phyloP scores from a whole-genome alignment of 176 grass and related monocot genomes.

The Phyllostachys edulis region DNA sequence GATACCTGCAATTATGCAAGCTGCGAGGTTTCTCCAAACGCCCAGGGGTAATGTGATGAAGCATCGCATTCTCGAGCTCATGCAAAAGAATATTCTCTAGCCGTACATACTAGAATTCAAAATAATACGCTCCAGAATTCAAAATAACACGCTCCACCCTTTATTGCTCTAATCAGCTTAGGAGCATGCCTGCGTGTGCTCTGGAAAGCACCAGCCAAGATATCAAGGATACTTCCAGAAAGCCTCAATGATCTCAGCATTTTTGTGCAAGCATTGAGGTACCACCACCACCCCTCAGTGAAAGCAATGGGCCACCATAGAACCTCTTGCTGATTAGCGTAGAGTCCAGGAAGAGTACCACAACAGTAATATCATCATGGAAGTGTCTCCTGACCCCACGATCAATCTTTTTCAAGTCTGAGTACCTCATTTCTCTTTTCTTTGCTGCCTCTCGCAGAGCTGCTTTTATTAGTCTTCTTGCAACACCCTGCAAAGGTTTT shows the following conservation, averaged over 20 bases:
- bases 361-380: slow-evolving; percentile 63
- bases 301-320: slow-evolving; percentile 35
- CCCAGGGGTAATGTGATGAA: background rate
- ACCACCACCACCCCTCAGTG: slow-evolving; percentile 34
- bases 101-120: slow-evolving; percentile 24
- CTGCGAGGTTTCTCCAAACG: slow-evolving; percentile 5
- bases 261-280: background rate
- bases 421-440: slow-evolving; percentile 51
- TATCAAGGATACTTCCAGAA: background rate
- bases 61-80: too few species aligned
- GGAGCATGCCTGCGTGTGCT: background rate
- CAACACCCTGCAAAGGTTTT: too few species aligned
- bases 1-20: slow-evolving; percentile 26
- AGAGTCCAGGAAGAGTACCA: slow-evolving; percentile 53
- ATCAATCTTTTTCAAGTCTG: slow-evolving; percentile 42
- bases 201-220: slow-evolving; percentile 3
- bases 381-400: slow-evolving; percentile 46
- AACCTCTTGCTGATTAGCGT: slow-evolving; percentile 21
- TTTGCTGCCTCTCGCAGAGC: slow-evolving; percentile 35
- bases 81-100: background rate
- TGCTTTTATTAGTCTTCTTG: slow-evolving; percentile 38
- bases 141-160: background rate
- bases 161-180: background rate
- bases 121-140: too few species aligned
- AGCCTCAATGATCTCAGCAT: slow-evolving; percentile 8